Evolutionary conservation across 2,329 filamentous ascomycete species (phyloP).

Genomic region (Chaetomiaceae sp.): DNA sequence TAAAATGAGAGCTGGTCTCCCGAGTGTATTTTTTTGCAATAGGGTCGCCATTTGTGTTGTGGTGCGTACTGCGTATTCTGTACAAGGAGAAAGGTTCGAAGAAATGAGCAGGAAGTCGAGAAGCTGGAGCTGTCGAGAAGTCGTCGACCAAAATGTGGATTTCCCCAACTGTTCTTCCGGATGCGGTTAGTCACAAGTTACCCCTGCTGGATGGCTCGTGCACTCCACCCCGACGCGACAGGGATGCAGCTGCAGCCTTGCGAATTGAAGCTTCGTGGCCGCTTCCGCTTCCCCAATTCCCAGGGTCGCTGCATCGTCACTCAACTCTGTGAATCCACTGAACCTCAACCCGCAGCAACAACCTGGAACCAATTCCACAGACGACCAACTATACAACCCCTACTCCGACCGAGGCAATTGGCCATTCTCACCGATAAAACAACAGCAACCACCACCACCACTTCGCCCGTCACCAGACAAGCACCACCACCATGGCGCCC

Average conservation of each 20-base stretch:
- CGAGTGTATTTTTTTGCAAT: too few relatives aligned
- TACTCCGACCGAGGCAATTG: background rate
- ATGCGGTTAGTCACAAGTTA: too few relatives aligned
- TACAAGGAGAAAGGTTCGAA: too few relatives aligned
- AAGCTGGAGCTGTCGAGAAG: too few relatives aligned
- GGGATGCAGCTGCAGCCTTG: constrained; percentile 16
- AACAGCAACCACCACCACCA: background rate
- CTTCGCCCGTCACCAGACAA: too few relatives aligned
- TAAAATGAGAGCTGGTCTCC: too few relatives aligned
- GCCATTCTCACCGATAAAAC: background rate
- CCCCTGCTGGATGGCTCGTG: constrained; percentile 9
- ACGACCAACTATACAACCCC: constrained; percentile 1
- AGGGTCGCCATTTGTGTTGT: too few relatives aligned
- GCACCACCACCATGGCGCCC: constrained; percentile 38
- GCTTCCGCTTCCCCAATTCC: constrained; percentile 11
- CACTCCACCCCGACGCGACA: constrained; percentile 1
- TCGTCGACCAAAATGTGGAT: too few relatives aligned
- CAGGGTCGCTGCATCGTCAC: background rate
- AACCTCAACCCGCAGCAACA: constrained; percentile 1
- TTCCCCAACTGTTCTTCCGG: too few relatives aligned
- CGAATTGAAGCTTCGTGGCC: constrained; percentile 30
- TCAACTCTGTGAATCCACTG: constrained; percentile 2
- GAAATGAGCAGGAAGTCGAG: too few relatives aligned
- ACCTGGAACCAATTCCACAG: background rate
- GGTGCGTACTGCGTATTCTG: too few relatives aligned